Evolutionary conservation across 2,329 filamentous ascomycete species (phyloP).

Genomic region (Cadophora sp.): DNA sequence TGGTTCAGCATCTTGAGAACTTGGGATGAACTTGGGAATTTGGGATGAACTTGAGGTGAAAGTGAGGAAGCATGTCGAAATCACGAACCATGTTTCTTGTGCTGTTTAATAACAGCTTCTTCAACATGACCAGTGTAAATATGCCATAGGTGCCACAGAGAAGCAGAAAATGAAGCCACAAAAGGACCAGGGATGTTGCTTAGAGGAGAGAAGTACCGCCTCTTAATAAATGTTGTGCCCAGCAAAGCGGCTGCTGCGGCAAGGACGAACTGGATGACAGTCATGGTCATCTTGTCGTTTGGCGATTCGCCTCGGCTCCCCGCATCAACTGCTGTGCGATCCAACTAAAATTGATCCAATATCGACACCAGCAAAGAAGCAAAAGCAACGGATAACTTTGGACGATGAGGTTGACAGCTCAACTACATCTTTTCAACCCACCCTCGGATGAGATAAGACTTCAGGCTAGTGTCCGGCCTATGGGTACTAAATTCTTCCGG

Average conservation of each 20-base stretch:
- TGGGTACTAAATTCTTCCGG: not conserved
- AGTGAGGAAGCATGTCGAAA: not conserved
- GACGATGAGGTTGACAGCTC: not conserved
- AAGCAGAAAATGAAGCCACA: constrained; percentile 47
- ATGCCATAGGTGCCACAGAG: constrained; percentile 49
- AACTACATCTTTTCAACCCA: not conserved
- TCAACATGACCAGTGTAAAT: constrained; percentile 49
- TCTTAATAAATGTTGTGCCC: constrained; percentile 5
- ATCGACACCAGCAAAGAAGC: not conserved
- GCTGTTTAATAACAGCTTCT: constrained; percentile 45
- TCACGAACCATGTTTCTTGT: constrained; percentile 48
- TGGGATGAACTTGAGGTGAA: not conserved
- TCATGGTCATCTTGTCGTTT: constrained; percentile 1
- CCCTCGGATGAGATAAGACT: not conserved
- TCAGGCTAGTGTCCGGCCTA: not conserved
- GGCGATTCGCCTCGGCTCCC: not conserved
- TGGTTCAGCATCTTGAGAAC: not conserved
- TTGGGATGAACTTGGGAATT: not conserved
- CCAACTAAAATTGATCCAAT: not conserved
- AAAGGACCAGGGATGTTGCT: constrained; percentile 51
- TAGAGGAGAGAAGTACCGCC: constrained; percentile 21
- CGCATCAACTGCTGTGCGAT: not conserved
- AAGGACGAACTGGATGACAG: constrained; percentile 15
- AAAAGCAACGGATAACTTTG: not conserved
- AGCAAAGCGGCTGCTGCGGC: constrained; percentile 4